Evolutionary conservation across 2,329 filamentous ascomycete genomes (phyloP).

Genomic region (Neophaeococcomyces mojaviensis): DNA sequence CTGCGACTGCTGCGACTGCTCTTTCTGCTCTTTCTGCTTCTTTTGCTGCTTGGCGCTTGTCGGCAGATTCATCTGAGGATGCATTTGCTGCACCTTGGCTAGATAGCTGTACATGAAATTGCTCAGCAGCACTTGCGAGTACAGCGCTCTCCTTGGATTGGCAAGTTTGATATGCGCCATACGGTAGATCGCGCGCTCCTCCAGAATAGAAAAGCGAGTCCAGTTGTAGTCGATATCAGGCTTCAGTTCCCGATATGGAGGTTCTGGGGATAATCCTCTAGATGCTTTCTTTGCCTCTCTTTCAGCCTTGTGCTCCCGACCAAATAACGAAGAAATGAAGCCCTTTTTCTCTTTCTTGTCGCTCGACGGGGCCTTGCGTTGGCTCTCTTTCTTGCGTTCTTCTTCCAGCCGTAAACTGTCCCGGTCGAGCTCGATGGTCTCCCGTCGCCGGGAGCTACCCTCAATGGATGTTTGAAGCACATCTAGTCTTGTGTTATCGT

Average conservation of each 20-base stretch:
- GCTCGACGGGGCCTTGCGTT: constrained; percentile 55
- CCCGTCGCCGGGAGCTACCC: constrained; percentile 54
- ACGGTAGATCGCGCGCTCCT: constrained; percentile 93
- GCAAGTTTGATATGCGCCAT: constrained; percentile 99
- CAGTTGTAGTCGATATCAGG: constrained; percentile 94
- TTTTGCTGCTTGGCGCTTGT: constrained; percentile 64
- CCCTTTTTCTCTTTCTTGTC: constrained; percentile 85
- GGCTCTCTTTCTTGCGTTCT: constrained; percentile 68
- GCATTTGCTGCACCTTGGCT: constrained; percentile 97
- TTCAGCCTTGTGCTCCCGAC: constrained; percentile 70
- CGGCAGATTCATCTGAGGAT: constrained; percentile 89
- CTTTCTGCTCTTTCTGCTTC: constrained; percentile 27
- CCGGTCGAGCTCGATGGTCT: constrained; percentile 77
- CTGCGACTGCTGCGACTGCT: constrained; percentile 26
- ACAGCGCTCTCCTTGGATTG: constrained; percentile 84
- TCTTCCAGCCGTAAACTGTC: constrained; percentile 65
- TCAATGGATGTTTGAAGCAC: constrained; percentile 85
- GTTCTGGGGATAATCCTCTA: constrained; percentile 72
- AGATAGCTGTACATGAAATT: constrained; percentile 99
- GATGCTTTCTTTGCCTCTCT: constrained; percentile 66
- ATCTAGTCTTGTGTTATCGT: constrained; percentile 78
- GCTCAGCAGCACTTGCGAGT: constrained; percentile 91
- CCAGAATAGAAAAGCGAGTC: constrained; percentile 88
- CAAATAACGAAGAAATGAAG: constrained; percentile 89
- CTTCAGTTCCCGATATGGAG: constrained; percentile 62